Evolutionary conservation across 805 yeast genomes (phyloP).

Genomic region (Metschnikowia borealis): DNA sequence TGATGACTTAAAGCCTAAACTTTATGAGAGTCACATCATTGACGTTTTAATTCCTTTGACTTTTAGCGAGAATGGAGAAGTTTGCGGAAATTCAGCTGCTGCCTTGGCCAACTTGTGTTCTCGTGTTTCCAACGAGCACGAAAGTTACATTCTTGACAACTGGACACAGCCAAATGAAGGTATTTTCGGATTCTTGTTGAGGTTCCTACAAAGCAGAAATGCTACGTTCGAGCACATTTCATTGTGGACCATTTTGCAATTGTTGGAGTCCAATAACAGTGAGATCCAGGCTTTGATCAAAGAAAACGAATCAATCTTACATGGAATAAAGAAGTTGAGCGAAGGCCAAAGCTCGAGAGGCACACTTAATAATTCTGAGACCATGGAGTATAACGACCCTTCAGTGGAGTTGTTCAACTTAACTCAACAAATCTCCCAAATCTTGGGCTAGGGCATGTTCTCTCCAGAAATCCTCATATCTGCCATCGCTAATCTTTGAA

Average conservation of each 20-base stretch:
- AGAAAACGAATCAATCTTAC: slow-evolving; percentile 49
- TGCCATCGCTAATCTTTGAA: not conserved
- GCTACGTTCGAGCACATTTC: slow-evolving; percentile 98
- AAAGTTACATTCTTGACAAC: slow-evolving; percentile 62
- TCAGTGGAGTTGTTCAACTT: slow-evolving; percentile 60
- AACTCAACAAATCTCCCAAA: slow-evolving; percentile 64
- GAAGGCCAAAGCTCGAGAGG: slow-evolving; percentile 28
- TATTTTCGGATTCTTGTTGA: slow-evolving; percentile 72
- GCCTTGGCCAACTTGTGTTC: slow-evolving; percentile 95
- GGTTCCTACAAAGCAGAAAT: slow-evolving; percentile 78
- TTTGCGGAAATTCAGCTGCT: slow-evolving; percentile 97
- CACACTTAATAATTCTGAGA: slow-evolving; percentile 9
- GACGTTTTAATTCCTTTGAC: slow-evolving; percentile 92
- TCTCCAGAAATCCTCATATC: not conserved
- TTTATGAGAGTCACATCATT: slow-evolving; percentile 78
- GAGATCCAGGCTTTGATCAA: slow-evolving; percentile 55
- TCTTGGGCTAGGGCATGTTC: slow-evolving; percentile 29
- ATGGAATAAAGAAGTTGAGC: slow-evolving; percentile 49
- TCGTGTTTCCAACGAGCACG: slow-evolving; percentile 73
- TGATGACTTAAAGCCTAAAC: slow-evolving; percentile 83
- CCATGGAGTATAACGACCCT: slow-evolving; percentile 54
- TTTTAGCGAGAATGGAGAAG: slow-evolving; percentile 82
- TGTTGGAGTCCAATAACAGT: slow-evolving; percentile 78
- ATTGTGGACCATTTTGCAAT: slow-evolving; percentile 91
- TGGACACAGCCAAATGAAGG: slow-evolving; percentile 86